These are phyloP conservation scores for Pseudoperonospora humuli DNA, from an alignment of 352 stramenopile genomes.

Conservation along the genomic window DNA sequence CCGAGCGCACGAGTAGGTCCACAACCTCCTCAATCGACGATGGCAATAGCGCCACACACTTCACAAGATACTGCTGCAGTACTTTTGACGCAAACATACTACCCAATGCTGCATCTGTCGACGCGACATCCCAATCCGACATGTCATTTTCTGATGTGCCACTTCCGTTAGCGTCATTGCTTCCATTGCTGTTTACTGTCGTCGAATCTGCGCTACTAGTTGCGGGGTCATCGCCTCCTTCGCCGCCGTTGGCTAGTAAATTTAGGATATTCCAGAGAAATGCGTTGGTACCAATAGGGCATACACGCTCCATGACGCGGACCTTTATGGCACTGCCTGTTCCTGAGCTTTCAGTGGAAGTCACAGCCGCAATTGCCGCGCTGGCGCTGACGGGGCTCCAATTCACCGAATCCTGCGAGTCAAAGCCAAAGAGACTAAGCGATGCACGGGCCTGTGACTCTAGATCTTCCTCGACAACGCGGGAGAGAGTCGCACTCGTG, in stretches of 20 bases:
- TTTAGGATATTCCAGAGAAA: slow-evolving; percentile 63
- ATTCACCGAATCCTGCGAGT: slow-evolving; percentile 41
- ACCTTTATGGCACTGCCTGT: slow-evolving; percentile 21
- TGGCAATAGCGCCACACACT: slow-evolving; percentile 49
- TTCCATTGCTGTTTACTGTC: slow-evolving; percentile 7
- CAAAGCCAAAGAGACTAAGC: slow-evolving; percentile 70
- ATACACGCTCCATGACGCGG: slow-evolving; percentile 53
- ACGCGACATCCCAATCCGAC: slow-evolving; percentile 27
- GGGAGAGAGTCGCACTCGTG: slow-evolving; percentile 19
- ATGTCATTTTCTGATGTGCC: slow-evolving; percentile 21
- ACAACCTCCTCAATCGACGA: slow-evolving; percentile 62
- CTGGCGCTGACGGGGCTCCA: slow-evolving; percentile 46
- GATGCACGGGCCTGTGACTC: slow-evolving; percentile 53
- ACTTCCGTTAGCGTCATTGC: slow-evolving; percentile 4
- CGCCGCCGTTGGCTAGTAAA: slow-evolving; percentile 22
- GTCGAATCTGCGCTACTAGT: slow-evolving; percentile 8
- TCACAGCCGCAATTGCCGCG: slow-evolving; percentile 13
- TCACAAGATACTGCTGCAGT: slow-evolving; percentile 70
- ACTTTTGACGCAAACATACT: slow-evolving; percentile 49
- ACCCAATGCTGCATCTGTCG: slow-evolving; percentile 21
- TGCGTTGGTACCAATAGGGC: slow-evolving; percentile 47
- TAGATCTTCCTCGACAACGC: slow-evolving; percentile 43
- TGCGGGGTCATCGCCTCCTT: slow-evolving; percentile 10
- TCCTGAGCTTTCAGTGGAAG: slow-evolving; percentile 13
- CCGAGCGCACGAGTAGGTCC: slow-evolving; percentile 53